Percentiles rank a stretch among this genome's conserved stretches.
Evolutionary conservation across 225 moss, liverwort and hornwort genomes (phyloP).

Genomic region (Takakia lepidozioides): DNA sequence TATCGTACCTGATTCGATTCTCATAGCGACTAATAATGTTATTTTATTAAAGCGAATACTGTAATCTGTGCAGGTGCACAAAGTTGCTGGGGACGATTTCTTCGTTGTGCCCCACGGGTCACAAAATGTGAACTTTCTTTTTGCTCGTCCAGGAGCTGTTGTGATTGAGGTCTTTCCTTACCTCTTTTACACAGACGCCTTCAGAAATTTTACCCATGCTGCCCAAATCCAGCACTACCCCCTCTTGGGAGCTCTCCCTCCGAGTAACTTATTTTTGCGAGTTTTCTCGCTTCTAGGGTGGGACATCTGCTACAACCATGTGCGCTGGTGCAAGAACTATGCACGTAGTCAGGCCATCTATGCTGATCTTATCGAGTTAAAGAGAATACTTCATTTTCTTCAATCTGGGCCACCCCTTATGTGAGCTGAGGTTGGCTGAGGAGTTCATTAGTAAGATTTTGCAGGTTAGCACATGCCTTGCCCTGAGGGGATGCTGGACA

Average conservation of each 20-base stretch:
- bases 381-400: constrained; percentile 32
- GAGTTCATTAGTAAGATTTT: too few species aligned
- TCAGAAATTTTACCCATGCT: constrained; percentile 85
- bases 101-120: constrained; percentile 92
- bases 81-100: constrained; percentile 66
- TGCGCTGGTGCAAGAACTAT: constrained; percentile 84
- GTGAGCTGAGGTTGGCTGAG: too few species aligned
- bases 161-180: constrained; percentile 88
- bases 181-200: constrained; percentile 68
- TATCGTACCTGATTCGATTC: too few species aligned
- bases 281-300: constrained; percentile 72
- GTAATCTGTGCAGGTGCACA: constrained; percentile 53
- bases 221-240: constrained; percentile 51
- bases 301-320: constrained; percentile 57
- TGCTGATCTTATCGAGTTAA: constrained; percentile 49
- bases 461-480: too few species aligned
- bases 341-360: constrained; percentile 65
- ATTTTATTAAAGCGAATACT: too few species aligned
- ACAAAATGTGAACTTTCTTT: constrained; percentile 85
- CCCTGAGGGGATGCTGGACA: too few species aligned
- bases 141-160: constrained; percentile 69
- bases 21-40: too few species aligned
- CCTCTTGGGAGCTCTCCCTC: constrained; percentile 54
- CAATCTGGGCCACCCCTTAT: constrained; percentile 29
- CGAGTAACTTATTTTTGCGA: constrained; percentile 42